Evolutionary conservation across 202 grass and related monocot species (phyloP).

Genomic region (Bolboschoenoplectus hybrid): DNA sequence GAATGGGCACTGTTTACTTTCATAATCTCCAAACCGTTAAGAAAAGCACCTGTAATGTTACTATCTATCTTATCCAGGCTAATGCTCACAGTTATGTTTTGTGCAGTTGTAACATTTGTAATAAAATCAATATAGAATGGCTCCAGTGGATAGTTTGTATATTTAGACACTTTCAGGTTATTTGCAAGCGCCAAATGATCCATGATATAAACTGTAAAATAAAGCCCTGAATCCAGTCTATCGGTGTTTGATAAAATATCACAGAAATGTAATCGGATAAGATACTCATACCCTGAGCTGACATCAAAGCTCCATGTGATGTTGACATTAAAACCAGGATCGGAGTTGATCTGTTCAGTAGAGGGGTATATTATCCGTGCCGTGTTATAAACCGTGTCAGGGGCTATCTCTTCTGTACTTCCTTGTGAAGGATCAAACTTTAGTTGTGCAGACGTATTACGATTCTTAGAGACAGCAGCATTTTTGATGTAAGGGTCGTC

Average conservation of each 20-base stretch:
- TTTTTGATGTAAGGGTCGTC: conserved; percentile 50
- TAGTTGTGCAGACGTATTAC: not conserved
- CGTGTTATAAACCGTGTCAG: conserved; percentile 50
- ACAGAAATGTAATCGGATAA: conserved; percentile 79
- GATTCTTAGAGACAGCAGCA: not conserved
- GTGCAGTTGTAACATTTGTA: not conserved
- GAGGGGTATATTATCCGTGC: conserved; percentile 37
- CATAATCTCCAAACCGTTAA: too few species aligned
- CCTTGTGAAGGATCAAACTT: not conserved
- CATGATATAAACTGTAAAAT: conserved; percentile 58
- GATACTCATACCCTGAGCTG: conserved; percentile 35
- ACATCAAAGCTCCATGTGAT: conserved; percentile 63
- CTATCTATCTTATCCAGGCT: too few species aligned
- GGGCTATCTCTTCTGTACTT: conserved; percentile 40
- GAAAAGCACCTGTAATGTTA: too few species aligned
- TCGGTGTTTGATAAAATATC: conserved; percentile 43
- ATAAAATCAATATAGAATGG: conserved; percentile 52
- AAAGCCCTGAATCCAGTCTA: not conserved
- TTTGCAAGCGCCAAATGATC: rapidly evolving
- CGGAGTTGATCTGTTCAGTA: rapidly evolving
- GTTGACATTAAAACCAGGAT: conserved; percentile 41
- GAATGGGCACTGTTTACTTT: too few species aligned
- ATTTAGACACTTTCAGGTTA: not conserved
- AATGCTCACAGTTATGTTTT: conserved; percentile 61
- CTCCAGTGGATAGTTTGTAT: not conserved